Base-by-base conservation (phyloP, 176 grass and related monocot species). In the Cenchrus americanus region DNA sequence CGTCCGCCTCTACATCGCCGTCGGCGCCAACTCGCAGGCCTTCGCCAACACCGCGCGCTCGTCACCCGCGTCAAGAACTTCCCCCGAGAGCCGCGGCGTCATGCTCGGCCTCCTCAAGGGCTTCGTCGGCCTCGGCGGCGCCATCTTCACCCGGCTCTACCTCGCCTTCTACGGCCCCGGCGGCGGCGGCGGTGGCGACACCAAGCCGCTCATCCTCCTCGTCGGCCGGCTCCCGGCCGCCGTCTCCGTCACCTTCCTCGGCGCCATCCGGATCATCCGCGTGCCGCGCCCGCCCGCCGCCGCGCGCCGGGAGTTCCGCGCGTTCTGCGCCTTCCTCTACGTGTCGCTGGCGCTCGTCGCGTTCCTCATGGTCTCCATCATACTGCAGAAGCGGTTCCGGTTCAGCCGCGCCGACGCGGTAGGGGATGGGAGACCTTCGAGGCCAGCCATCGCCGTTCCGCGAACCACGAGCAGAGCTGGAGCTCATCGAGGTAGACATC, bases 91-190 rank as follows among this genome's bases (percentile, higher is more conserved):
- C n/a, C n/a, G n/a, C n/a, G n/a, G n/a, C n/a, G n/a, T n/a, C n/a
- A n/a, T n/a, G n/a, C n/a, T n/a, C n/a, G n/a, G n/a, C 7, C 41
- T 97, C 12, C 92, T 97, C 73, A 89, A 92, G 69, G 94, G 94
- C 13, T 97, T 92, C 41, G 85, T 94, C 23, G 94, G 94, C 32
- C 88, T 97, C 74, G 94, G 92, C 62, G 94, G 94, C 5, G 94
- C 91, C 40, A 84, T 92, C 40, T 97, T 83, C 87, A 94, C 94
- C 1, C 92, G 94, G 86, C 85, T 97, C 67, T 94, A 94, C 75
- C 59, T 90, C 32, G 80, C 92, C 21, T 64, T 97, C 83, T 94
- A 93, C 68, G 94, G 84, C n/a, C 60, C 21, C 21, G 58, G 58
- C 2, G 58, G 69, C n/a, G n/a, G n/a, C 6, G 43, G 43, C 69